A percentile compares a stretch with the other conserved stretches of the same genome.
Conservation (phyloP, 2,329 filamentous ascomycete genomes). For the Xenoacremonium recifei region DNA sequence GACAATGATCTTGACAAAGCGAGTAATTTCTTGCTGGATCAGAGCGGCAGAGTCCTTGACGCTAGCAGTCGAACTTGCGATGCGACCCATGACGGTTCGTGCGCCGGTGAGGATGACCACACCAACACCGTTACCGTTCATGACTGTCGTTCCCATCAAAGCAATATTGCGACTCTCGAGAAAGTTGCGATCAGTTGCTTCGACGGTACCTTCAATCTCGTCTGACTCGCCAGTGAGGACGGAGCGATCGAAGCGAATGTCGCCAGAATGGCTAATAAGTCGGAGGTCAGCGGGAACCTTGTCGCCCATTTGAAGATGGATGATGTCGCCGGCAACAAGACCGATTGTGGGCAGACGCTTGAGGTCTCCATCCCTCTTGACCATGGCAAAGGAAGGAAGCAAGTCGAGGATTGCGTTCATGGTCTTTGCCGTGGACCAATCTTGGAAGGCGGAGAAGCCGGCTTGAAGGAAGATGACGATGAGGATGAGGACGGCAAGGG, state of each 20-base stretch:
- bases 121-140: conserved; percentile 64
- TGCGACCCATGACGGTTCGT: conserved; percentile 71
- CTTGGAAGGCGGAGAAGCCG: conserved; percentile 67
- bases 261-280: conserved; percentile 65
- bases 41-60: conserved; percentile 67
- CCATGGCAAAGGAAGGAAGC: conserved; percentile 70
- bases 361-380: conserved; percentile 58
- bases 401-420: conserved; percentile 80
- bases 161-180: conserved; percentile 76
- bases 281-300: conserved; percentile 74
- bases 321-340: conserved; percentile 70
- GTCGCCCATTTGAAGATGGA: conserved; percentile 68
- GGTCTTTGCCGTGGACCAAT: conserved; percentile 73
- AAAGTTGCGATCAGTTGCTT: conserved; percentile 71
- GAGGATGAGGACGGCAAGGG: conserved; percentile 70
- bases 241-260: conserved; percentile 70
- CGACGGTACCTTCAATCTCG: conserved; percentile 60
- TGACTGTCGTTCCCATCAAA: conserved; percentile 76
- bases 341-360: conserved; percentile 52
- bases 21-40: conserved; percentile 69
- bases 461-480: conserved; percentile 70
- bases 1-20: conserved; percentile 71
- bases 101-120: conserved; percentile 72
- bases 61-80: conserved; percentile 69
- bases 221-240: conserved; percentile 69